These are phyloP conservation scores for Phytopythium aichiense DNA, from an alignment of 352 stramenopile species.

Conservation along the genomic window DNA sequence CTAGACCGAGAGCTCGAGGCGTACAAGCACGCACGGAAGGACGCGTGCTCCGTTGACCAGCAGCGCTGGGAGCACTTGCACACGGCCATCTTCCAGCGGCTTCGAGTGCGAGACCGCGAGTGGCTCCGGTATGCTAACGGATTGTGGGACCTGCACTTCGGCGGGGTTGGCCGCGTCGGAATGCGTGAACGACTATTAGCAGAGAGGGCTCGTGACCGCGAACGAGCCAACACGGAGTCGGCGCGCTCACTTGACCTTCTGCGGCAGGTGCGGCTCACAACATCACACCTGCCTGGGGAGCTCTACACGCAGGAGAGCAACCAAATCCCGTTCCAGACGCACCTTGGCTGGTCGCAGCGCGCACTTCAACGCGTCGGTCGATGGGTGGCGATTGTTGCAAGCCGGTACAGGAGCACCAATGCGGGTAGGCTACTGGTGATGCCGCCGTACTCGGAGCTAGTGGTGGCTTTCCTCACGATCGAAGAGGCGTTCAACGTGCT, in stretches of 20 bases:
- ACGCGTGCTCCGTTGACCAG: neutral
- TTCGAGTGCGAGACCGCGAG: neutral
- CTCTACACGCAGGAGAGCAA: neutral
- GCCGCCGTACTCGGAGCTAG: neutral
- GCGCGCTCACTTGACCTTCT: neutral
- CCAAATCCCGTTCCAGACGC: neutral
- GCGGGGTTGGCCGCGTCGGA: neutral
- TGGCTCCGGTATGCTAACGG: neutral
- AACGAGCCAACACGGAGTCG: neutral
- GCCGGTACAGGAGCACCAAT: neutral
- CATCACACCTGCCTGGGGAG: neutral
- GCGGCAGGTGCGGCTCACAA: too few relatives aligned
- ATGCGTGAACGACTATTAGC: neutral
- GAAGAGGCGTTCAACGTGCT: neutral
- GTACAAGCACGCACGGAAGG: neutral
- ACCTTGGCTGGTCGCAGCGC: neutral
- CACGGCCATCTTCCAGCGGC: neutral
- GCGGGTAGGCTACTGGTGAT: neutral
- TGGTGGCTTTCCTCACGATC: neutral
- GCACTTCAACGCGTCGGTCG: neutral
- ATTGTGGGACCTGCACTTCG: neutral
- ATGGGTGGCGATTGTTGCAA: neutral
- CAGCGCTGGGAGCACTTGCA: neutral
- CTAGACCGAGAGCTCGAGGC: neutral
- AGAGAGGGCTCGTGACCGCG: neutral